Percentiles rank a stretch among this genome's conserved stretches.
phyloP scores from a whole-genome alignment of 2,329 filamentous ascomycete genomes.

The Parastagonospora avenae region DNA sequence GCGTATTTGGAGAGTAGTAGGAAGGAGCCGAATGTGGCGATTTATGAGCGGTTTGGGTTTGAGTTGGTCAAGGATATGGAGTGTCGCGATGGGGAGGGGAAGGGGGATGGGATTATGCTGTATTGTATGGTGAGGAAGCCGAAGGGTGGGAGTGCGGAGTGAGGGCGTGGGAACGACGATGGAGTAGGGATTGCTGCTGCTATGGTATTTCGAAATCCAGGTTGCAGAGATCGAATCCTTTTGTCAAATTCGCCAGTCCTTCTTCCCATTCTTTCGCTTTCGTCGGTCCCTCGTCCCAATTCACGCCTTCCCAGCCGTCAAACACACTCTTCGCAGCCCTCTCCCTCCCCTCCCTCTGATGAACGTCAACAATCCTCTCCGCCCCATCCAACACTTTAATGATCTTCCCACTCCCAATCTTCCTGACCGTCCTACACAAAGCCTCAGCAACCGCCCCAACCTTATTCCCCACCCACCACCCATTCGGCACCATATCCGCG shows the following conservation, averaged over 20 bases:
- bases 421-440: constrained; percentile 22
- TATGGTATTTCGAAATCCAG: too few relatives aligned
- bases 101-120: constrained; percentile 47
- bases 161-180: neutral
- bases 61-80: constrained; percentile 67
- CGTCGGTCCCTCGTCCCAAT: constrained; percentile 31
- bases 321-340: constrained; percentile 33
- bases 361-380: constrained; percentile 18
- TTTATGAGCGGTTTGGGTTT: constrained; percentile 75
- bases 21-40: constrained; percentile 69
- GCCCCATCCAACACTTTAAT: constrained; percentile 27
- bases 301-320: constrained; percentile 30
- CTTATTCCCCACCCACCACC: constrained; percentile 27
- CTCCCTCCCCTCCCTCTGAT: constrained; percentile 18
- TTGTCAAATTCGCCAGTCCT: constrained; percentile 6
- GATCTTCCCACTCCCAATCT: constrained; percentile 11
- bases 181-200: too few relatives aligned
- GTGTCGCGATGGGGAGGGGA: constrained; percentile 66
- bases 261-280: constrained; percentile 27
- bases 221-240: too few relatives aligned
- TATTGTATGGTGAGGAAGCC: constrained; percentile 55
- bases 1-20: constrained; percentile 76
- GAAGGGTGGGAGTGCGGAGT: neutral
- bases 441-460: constrained; percentile 24
- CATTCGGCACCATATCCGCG: constrained; percentile 26